Conservation (phyloP, 2,329 filamentous ascomycete genomes). For the Simplicillium sp. region DNA sequence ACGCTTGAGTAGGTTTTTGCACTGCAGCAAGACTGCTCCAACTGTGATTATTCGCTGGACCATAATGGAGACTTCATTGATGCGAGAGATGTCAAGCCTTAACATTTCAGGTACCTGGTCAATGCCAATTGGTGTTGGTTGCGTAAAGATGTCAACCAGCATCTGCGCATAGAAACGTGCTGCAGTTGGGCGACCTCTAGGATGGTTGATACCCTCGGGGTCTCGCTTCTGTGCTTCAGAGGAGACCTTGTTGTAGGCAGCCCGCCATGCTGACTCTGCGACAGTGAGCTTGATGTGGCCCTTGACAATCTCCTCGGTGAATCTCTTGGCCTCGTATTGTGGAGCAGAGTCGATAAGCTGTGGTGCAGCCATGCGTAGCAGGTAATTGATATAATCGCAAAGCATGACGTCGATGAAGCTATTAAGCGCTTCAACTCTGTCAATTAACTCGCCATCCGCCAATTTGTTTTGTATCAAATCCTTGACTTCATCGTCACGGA, state of each 20-base stretch:
- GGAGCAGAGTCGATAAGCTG: conserved; percentile 61
- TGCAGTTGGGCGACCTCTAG: conserved; percentile 52
- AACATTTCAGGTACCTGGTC: conserved; percentile 64
- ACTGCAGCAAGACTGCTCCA: conserved; percentile 66
- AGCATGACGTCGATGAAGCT: conserved; percentile 69
- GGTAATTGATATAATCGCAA: conserved; percentile 75
- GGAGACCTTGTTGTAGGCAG: conserved; percentile 53
- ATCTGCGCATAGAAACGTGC: conserved; percentile 69
- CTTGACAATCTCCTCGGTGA: conserved; percentile 53
- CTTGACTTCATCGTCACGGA: conserved; percentile 69
- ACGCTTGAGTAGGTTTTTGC: conserved; percentile 75
- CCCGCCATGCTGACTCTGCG: conserved; percentile 58
- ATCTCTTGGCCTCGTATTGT: conserved; percentile 65
- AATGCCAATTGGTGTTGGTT: conserved; percentile 43
- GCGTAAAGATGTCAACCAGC: conserved; percentile 66
- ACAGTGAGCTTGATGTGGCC: conserved; percentile 43
- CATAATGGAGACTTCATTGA: conserved; percentile 30
- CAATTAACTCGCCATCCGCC: conserved; percentile 54
- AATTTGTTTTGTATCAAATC: conserved; percentile 54
- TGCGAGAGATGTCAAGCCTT: conserved; percentile 55
- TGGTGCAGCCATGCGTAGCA: conserved; percentile 62
- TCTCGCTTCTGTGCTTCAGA: conserved; percentile 60
- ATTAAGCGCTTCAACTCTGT: conserved; percentile 66
- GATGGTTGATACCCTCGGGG: conserved; percentile 55
- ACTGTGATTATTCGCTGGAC: conserved; percentile 56